Conservation (phyloP, 2,329 filamentous ascomycete genomes). For the Aspergillus quadrilineatus region DNA sequence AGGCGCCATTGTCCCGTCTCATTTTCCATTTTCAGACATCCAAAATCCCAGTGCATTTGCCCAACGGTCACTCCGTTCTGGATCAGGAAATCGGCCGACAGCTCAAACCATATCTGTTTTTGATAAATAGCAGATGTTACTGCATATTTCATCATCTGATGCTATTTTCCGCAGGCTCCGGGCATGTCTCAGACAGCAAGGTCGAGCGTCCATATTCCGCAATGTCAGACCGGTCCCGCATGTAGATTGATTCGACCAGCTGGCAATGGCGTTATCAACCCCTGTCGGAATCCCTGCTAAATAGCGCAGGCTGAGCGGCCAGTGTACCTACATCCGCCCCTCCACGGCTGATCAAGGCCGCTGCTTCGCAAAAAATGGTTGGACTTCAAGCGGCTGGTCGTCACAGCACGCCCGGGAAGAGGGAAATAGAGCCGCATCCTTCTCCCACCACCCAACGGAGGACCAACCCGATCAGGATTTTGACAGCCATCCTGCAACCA, state of each 20-base stretch:
- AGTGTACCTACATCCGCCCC: constrained; percentile 9
- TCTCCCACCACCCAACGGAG: neutral
- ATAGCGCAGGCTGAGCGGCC: neutral
- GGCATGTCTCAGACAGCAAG: constrained; percentile 8
- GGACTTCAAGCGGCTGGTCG: neutral
- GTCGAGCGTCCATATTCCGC: neutral
- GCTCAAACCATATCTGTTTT: neutral
- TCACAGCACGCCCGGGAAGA: neutral
- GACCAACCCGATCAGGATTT: neutral
- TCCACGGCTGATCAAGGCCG: constrained; percentile 1
- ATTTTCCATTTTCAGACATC: neutral
- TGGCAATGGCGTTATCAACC: constrained; percentile 15
- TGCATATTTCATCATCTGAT: neutral
- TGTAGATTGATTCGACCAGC: constrained; percentile 10
- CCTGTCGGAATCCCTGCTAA: constrained; percentile 5
- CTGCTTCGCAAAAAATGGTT: constrained; percentile 1
- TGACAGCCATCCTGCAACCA: neutral
- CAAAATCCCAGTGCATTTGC: neutral
- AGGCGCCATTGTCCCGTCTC: neutral
- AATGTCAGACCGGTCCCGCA: constrained; percentile 4
- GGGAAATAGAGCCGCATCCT: constrained; percentile 6
- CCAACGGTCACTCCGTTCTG: constrained; percentile 6
- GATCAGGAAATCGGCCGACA: neutral
- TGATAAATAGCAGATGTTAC: neutral
- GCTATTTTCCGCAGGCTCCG: neutral